A percentile compares a stretch with the other conserved stretches of the same genome.
Conservation (phyloP, 495 filamentous ascomycete genomes). For the Xylaria flabelliformis region DNA sequence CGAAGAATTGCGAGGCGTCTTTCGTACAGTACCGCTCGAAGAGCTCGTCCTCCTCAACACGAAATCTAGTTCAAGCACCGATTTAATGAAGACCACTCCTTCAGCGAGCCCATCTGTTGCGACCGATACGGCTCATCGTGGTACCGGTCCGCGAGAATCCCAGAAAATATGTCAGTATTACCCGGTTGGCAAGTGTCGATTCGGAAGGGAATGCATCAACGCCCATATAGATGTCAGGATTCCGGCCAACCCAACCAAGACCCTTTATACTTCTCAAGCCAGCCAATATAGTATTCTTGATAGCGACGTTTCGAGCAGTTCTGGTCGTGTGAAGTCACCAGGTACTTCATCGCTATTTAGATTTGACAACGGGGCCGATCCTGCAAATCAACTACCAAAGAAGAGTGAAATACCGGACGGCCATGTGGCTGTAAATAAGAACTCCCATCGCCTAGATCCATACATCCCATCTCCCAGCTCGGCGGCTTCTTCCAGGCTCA, state of each 20-base stretch:
- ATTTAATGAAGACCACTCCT: slow-evolving; percentile 17
- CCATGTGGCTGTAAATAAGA: slow-evolving; percentile 50
- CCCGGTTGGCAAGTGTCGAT: slow-evolving; percentile 29
- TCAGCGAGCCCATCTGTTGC: neutral
- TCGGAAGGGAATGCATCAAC: slow-evolving; percentile 40
- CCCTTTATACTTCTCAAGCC: neutral
- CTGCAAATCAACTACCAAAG: slow-evolving; percentile 23
- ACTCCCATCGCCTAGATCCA: slow-evolving; percentile 52
- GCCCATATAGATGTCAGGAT: slow-evolving; percentile 43
- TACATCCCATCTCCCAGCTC: slow-evolving; percentile 43
- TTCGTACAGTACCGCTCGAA: slow-evolving; percentile 46
- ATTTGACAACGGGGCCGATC: neutral
- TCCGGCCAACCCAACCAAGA: slow-evolving; percentile 6
- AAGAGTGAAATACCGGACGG: slow-evolving; percentile 35
- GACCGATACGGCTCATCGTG: neutral
- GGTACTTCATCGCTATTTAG: neutral
- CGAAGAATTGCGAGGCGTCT: slow-evolving; percentile 53
- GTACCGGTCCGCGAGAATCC: neutral
- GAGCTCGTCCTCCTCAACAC: slow-evolving; percentile 8
- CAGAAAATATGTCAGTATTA: slow-evolving; percentile 31
- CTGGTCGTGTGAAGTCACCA: slow-evolving; percentile 5
- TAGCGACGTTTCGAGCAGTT: neutral
- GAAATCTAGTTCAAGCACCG: neutral
- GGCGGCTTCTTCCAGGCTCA: slow-evolving; percentile 45
- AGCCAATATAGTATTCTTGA: neutral